Evolutionary conservation across 1,139 yeast species (phyloP).

Genomic region (Pichia sp.): DNA sequence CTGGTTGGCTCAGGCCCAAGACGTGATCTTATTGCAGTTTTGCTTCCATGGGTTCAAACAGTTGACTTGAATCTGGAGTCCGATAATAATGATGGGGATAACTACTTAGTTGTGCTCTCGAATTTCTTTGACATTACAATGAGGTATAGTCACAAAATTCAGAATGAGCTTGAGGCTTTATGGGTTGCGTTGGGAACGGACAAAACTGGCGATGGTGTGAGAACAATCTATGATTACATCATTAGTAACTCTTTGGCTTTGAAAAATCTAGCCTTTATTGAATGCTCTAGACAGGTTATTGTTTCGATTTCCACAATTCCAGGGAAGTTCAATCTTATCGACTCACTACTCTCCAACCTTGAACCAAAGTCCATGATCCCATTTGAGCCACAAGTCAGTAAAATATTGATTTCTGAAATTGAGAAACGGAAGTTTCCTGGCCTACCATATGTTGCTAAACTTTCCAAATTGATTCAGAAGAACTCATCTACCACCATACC

Average conservation of each 20-base stretch:
- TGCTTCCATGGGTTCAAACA: slow-evolving; percentile 86
- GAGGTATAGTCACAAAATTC: slow-evolving; percentile 62
- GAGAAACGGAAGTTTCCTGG: slow-evolving; percentile 13
- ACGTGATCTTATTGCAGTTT: slow-evolving; percentile 70
- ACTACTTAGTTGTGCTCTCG: slow-evolving; percentile 69
- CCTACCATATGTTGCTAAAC: slow-evolving; percentile 74
- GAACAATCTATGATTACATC: slow-evolving; percentile 64
- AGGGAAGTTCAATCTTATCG: slow-evolving; percentile 51
- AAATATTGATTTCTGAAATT: slow-evolving; percentile 13
- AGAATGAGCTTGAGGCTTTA: slow-evolving; percentile 83
- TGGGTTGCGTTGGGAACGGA: slow-evolving; percentile 91
- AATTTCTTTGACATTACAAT: slow-evolving; percentile 83
- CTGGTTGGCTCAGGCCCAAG: slow-evolving; percentile 53
- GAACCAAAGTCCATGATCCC: slow-evolving; percentile 90
- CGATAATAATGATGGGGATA: slow-evolving; percentile 36
- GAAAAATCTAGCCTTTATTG: slow-evolving; percentile 69
- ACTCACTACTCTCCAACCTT: slow-evolving; percentile 57
- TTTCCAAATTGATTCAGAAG: slow-evolving; percentile 46
- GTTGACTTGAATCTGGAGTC: slow-evolving; percentile 52
- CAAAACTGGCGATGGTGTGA: slow-evolving; percentile 54
- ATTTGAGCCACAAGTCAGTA: slow-evolving; percentile 23
- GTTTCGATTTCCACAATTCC: slow-evolving; percentile 64
- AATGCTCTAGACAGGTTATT: slow-evolving; percentile 71
- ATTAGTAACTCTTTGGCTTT: slow-evolving; percentile 62
- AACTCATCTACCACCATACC: slow-evolving; percentile 49